Percentiles rank a stretch among this genome's conserved stretches.
Conservation (phyloP, 345 rosid species). For the Trapa bicornis region DNA sequence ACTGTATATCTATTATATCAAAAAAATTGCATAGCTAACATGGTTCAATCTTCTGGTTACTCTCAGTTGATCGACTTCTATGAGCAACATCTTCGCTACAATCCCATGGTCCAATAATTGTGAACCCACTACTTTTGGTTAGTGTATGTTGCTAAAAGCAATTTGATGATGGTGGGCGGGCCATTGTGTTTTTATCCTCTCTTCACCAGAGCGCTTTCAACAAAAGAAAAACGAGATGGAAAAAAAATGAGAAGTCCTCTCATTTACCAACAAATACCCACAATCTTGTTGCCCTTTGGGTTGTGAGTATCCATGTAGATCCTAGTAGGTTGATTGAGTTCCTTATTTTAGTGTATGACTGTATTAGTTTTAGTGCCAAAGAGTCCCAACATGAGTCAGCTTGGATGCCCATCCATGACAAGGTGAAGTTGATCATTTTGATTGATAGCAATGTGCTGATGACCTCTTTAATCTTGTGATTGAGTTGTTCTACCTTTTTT, state of each 20-base stretch:
- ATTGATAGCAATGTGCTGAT: neutral
- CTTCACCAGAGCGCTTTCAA: neutral
- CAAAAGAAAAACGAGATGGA: neutral
- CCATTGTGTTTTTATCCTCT: neutral
- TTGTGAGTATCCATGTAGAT: constrained; percentile 1
- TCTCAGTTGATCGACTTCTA: constrained; percentile 76
- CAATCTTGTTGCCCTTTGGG: neutral
- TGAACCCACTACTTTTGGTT: neutral
- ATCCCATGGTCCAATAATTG: constrained; percentile 15
- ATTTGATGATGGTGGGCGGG: neutral
- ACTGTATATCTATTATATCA: too few species aligned
- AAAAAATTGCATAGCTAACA: too few species aligned
- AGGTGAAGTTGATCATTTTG: neutral
- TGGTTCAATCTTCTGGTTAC: constrained; percentile 5
- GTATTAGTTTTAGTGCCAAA: neutral
- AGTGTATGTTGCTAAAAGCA: neutral
- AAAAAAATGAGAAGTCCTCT: neutral
- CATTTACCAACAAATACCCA: constrained; percentile 11
- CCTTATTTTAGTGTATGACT: neutral
- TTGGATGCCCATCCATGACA: neutral
- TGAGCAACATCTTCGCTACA: constrained; percentile 89
- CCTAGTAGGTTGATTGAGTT: neutral
- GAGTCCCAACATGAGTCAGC: neutral
- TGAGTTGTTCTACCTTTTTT: neutral
- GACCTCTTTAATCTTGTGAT: neutral